phyloP scores from a whole-genome alignment of 345 rosid genomes.

The Moringa oleifera region DNA sequence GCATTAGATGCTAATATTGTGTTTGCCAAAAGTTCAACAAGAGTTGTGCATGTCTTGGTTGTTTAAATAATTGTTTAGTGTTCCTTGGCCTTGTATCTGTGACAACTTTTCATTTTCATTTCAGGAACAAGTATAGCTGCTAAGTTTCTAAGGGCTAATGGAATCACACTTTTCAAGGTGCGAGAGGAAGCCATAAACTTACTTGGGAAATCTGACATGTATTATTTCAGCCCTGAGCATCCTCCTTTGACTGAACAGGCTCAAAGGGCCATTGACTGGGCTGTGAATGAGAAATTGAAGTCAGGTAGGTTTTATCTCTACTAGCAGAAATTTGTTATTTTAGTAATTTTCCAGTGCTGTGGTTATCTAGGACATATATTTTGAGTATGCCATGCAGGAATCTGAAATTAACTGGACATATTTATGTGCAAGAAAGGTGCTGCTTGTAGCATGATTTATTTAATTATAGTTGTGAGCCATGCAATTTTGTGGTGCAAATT shows the following conservation, averaged over 20 bases:
- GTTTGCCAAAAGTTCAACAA: not conserved
- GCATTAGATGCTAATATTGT: not conserved
- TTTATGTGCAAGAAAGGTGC: too few species aligned
- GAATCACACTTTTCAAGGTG: constrained; percentile 67
- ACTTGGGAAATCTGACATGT: constrained; percentile 82
- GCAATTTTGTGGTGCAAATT: not conserved
- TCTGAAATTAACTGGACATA: too few species aligned
- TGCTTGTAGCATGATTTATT: too few species aligned
- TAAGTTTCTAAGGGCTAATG: constrained; percentile 76
- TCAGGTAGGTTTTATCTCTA: constrained; percentile 46
- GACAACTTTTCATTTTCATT: constrained; percentile 4
- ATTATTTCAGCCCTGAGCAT: constrained; percentile 66
- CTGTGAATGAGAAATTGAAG: constrained; percentile 73
- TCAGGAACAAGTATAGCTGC: constrained; percentile 85
- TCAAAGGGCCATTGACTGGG: constrained; percentile 81
- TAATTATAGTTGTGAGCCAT: not conserved
- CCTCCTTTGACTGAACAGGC: constrained; percentile 87
- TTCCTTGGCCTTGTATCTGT: not conserved
- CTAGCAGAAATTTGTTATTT: not conserved
- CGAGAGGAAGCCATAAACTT: constrained; percentile 60
- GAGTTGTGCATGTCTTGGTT: not conserved
- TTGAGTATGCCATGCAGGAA: not conserved
- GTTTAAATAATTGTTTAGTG: constrained; percentile 1
- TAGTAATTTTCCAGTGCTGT: not conserved
- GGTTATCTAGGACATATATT: not conserved